A percentile compares a stretch with the other conserved stretches of the same genome.
Conservation (phyloP, 495 filamentous ascomycete genomes). For the Hypoxylon subgilvum region DNA sequence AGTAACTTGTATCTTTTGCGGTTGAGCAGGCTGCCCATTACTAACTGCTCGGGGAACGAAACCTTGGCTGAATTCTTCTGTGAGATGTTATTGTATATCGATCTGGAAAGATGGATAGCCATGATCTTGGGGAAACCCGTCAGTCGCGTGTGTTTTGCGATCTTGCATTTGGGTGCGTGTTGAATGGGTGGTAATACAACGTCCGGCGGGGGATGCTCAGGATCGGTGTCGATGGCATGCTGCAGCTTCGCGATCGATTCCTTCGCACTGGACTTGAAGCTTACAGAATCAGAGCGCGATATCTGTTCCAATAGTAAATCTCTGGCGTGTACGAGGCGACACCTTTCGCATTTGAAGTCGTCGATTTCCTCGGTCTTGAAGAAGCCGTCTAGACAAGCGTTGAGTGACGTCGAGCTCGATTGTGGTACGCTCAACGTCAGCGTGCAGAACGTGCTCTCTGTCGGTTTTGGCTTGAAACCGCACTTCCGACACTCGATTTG, state of each 20-base stretch:
- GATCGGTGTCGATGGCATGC: constrained; percentile 71
- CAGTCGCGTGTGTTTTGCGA: constrained; percentile 84
- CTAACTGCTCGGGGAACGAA: constrained; percentile 81
- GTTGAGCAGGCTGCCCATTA: constrained; percentile 78
- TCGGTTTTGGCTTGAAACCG: constrained; percentile 83
- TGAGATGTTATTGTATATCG: constrained; percentile 82
- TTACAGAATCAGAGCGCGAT: constrained; percentile 53
- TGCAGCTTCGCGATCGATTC: constrained; percentile 61
- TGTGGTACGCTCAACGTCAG: constrained; percentile 92
- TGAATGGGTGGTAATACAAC: constrained; percentile 76
- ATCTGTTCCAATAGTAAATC: constrained; percentile 43
- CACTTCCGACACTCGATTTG: constrained; percentile 93
- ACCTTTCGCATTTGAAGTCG: constrained; percentile 93
- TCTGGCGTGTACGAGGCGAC: constrained; percentile 78
- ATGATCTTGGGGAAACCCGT: constrained; percentile 85
- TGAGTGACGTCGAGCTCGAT: constrained; percentile 56
- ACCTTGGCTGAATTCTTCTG: constrained; percentile 95
- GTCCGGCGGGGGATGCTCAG: constrained; percentile 73
- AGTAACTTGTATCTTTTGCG: constrained; percentile 83
- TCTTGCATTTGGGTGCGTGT: constrained; percentile 77
- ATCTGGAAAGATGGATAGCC: constrained; percentile 89
- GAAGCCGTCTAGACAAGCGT: constrained; percentile 83
- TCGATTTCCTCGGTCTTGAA: constrained; percentile 96
- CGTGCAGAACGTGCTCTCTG: constrained; percentile 84
- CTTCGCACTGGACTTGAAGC: constrained; percentile 50